phyloP scores from a whole-genome alignment of 2,329 filamentous ascomycete genomes.

The Paecilomyces fulvus region DNA sequence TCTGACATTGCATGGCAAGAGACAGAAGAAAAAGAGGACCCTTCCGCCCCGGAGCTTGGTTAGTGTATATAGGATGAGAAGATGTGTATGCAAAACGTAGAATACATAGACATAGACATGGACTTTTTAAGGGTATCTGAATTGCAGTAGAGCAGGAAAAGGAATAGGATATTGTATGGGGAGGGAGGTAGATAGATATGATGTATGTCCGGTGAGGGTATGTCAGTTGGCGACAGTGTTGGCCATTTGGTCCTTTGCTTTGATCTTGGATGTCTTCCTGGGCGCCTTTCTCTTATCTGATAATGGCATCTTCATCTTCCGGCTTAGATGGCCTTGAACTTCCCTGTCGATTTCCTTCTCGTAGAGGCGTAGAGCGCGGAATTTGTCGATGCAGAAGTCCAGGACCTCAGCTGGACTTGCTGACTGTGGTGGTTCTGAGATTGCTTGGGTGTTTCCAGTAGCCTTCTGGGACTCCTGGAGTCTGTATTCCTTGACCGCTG shows the following conservation, averaged over 20 bases:
- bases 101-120: background rate
- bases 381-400: conserved; percentile 26
- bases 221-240: background rate
- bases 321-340: conserved; percentile 20
- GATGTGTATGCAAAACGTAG: background rate
- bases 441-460: background rate
- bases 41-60: background rate
- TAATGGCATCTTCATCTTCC: conserved; percentile 7
- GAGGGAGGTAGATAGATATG: background rate
- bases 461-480: conserved; percentile 1
- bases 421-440: background rate
- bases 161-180: background rate
- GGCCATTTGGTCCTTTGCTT: background rate
- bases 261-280: background rate
- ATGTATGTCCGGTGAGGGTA: background rate
- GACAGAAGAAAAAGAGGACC: background rate
- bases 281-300: background rate
- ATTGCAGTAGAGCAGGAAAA: background rate
- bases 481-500: conserved; percentile 22
- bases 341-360: conserved; percentile 26
- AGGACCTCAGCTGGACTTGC: conserved; percentile 14
- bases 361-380: conserved; percentile 18
- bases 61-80: background rate
- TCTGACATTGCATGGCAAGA: background rate
- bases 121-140: background rate